Evolutionary conservation across 1,284 basidiomycete genomes (phyloP), one percentile per base, ranked within the genome.

Genomic region (Moesziomyces antarcticus): DNA sequence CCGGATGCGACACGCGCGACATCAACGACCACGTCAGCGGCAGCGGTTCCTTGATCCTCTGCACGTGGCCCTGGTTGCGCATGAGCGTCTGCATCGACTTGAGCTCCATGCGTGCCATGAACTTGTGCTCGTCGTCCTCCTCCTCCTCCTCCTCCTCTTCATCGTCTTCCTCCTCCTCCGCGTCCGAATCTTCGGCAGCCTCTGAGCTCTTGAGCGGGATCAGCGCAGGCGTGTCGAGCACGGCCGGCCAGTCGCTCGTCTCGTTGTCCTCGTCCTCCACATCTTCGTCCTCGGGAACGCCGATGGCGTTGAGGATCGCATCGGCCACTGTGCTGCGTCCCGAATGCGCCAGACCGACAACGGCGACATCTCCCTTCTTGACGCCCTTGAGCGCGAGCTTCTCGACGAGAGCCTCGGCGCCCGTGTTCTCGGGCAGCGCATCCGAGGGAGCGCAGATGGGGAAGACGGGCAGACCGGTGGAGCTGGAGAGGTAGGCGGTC

Each of bases 51-150:
- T 78, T 76, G 63, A 80, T 77, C 35, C 77, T 64, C 68, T 82
- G 76, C 14, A 83, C 70, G 35, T 77, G 59, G 22, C 81, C 81
- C 45, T 78, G 68, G 56, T 83, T 83, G 25, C 81, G 75, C 69
- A 80, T 72, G 40, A 83, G 68, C 5, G 73, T 75, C 57, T 75
- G 65, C 76, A 66, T 72, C 51, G 72, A 64, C 30, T 70, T 71
- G 56, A 73, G 66, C 50, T 76, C 74, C 56, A 63, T 59, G 13
- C 65, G 59, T 22, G 58, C 57, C 59, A 61, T 64, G 35, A 61
- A 56, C 37, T 59, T 63, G 49, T 60, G 64, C 22, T 70, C 63
- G 37, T 75, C 69, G 25, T 78, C 71, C 20, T 73, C 68, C 1
- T 65, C 64, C 20, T 73, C 68, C 1, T 65, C 64, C 5, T 64